Evolutionary conservation across 2,329 filamentous ascomycete species (phyloP), one percentile per base, ranked within the genome.

Genomic region (Rutstroemia sp.): DNA sequence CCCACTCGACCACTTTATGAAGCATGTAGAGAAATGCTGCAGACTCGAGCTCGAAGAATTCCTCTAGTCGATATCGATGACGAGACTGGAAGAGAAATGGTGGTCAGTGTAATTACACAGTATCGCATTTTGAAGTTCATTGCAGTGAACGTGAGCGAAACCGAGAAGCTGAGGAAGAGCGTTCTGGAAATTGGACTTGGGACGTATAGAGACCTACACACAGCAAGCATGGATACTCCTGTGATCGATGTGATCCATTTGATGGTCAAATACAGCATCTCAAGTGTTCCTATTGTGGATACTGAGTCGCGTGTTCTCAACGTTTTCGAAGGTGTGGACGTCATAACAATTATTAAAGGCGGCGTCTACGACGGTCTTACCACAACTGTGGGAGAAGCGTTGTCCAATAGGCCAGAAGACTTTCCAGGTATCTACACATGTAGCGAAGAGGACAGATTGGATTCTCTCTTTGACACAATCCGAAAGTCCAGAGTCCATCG

Each of bases 111-210:
- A 59, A 88, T 99, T 58, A 99, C 94, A 0, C 94, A 99, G 72
- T 99, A 99, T 73, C 88, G 95, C 58, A 97, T 99, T 65, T 82
- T 99, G 62, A 99, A 99, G 71, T 99, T 99, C 71, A 95, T 99
- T 60, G 92, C 94, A 10, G 92, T 99, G 72, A 99, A 99, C 72
- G 85, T 89, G 42, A 83, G 82, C 65, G 82, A 86, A 67, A 96
- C 92, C 4, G 87, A 95, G 65, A 82, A 91, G 69, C 75, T 99
- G 59, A 89, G 90, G 69, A 96, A 95, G 74, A 86, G 90, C 9
- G 78, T 99, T 56, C 82, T 83, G 59, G 91, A 96, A 61, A 81
- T 97, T 55, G 83, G 84, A 25, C 78, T 99, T 8, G 95, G 94
- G 52, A 92, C 90, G 1, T 97, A 96, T 71, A 76, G 79, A 21